A percentile compares a stretch with the other conserved stretches of the same genome.
Evolutionary conservation across 83 land plant species (phyloP).

Genomic region (Diphasiastrum complanatum): DNA sequence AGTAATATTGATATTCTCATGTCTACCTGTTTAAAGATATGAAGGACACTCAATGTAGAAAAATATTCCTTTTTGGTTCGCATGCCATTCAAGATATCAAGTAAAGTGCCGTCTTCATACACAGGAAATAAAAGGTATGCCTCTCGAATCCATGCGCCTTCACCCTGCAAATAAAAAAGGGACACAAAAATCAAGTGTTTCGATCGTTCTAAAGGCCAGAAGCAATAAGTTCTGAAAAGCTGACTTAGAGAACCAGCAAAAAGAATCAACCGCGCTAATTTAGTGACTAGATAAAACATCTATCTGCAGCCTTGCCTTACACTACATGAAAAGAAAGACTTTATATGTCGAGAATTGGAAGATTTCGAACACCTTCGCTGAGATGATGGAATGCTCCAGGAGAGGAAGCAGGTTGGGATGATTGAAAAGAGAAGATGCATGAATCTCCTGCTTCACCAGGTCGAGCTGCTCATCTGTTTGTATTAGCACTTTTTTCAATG

Average conservation of each 20-base stretch:
- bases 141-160: conserved; percentile 4
- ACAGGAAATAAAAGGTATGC: conserved; percentile 13
- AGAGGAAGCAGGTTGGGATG: conserved; percentile 18
- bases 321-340: too few relatives aligned
- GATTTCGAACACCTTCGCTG: conserved; percentile 12
- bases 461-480: conserved; percentile 9
- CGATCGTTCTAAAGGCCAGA: too few relatives aligned
- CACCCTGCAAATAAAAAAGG: too few relatives aligned
- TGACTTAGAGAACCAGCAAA: too few relatives aligned
- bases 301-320: too few relatives aligned
- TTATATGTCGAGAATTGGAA: too few relatives aligned
- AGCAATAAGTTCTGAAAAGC: too few relatives aligned
- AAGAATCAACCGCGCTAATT: too few relatives aligned
- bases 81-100: background rate
- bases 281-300: too few relatives aligned
- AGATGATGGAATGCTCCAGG: conserved; percentile 12
- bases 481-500: conserved; percentile 9
- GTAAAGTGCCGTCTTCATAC: conserved; percentile 2
- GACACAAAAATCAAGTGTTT: too few relatives aligned
- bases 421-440: conserved; percentile 7
- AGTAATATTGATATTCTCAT: background rate
- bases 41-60: background rate
- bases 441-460: conserved; percentile 6
- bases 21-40: conserved; percentile 12
- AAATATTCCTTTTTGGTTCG: conserved; percentile 1